Base-by-base conservation (phyloP, 2,329 filamentous ascomycete species). In the Calcarisporium arbuscula region DNA sequence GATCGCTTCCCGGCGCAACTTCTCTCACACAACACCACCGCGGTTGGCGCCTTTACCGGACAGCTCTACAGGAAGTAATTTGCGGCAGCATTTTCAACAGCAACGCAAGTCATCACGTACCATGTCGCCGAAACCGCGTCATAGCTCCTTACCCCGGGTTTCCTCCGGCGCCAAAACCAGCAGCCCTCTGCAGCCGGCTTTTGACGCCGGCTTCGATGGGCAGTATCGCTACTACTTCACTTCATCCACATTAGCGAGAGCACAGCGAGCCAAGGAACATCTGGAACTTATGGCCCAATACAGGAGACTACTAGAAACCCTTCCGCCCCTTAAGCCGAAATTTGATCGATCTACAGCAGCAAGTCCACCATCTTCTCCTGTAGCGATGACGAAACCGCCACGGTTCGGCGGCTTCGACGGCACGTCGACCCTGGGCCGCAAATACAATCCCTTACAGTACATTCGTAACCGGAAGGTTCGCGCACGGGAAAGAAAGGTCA, bases 401-500 rank as follows among this genome's bases (percentile, higher is more conserved):
- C 45, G 34, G 5, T 48, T 47, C 28, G 43, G 44, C 15, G 43
- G 40, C 5, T 38, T 45, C 20, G 65, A 47, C 34, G 56, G 38
- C 40, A 56, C 35, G 56, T 58, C 42, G 32, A 62, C 47, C 38
- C 57, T 81, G 7, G 83, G 84, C 5, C 80, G 89, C 34, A 63
- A 69, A 3, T 96, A 96, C 55, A 95, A 98, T 54, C 92, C 90
- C 5, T 62, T 98, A 17, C 92, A 96, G 57, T 87, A 87, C 48
- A 84, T 96, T 36, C 81, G 92, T 15, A 96, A 98, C 53, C 76
- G 90, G 30, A 90, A 89, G 54, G 75, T 92, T 10, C 74, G 92
- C 42, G 82, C 82, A 18, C 75, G 89, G 12, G 85, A 94, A 60
- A 76, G 85, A 26, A 80, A 75, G 44, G 62, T 73, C 1, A 80